phyloP scores from a whole-genome alignment of 306 rosid species.

The Delonix regia region DNA sequence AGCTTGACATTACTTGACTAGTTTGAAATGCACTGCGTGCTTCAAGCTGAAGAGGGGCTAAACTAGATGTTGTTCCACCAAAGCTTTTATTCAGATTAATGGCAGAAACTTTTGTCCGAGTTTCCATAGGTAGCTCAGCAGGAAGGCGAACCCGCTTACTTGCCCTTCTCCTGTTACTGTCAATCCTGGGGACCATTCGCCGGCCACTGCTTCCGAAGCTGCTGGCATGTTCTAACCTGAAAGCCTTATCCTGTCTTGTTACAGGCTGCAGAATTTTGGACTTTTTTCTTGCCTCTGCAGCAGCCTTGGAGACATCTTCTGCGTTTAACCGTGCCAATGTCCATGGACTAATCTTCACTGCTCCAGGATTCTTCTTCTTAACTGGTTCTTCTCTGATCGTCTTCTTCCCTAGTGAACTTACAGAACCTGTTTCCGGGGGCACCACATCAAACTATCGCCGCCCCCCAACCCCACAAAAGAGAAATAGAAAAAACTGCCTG shows the following conservation, averaged over 20 bases:
- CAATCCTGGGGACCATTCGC: slow-evolving; percentile 59
- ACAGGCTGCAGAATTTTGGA: slow-evolving; percentile 92
- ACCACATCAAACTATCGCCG: slow-evolving; percentile 77
- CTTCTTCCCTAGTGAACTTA: slow-evolving; percentile 77
- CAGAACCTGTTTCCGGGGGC: slow-evolving; percentile 88
- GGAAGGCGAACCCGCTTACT: slow-evolving; percentile 74
- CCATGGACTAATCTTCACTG: slow-evolving; percentile 96
- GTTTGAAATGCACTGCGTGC: slow-evolving; percentile 77
- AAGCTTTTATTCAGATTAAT: slow-evolving; percentile 51
- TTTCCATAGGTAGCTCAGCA: slow-evolving; percentile 66
- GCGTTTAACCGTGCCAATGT: slow-evolving; percentile 85
- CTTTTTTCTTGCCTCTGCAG: slow-evolving; percentile 90
- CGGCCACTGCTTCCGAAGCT: slow-evolving; percentile 71
- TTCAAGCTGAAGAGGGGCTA: slow-evolving; percentile 85
- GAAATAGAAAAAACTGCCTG: not conserved
- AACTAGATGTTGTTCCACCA: slow-evolving; percentile 53
- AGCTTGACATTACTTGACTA: slow-evolving; percentile 62
- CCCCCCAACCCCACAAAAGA: slow-evolving; percentile 18
- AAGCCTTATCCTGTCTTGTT: slow-evolving; percentile 51
- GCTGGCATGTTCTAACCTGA: slow-evolving; percentile 51
- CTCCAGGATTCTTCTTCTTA: slow-evolving; percentile 72
- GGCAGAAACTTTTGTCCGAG: slow-evolving; percentile 51
- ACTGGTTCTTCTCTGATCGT: slow-evolving; percentile 52
- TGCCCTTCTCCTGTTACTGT: slow-evolving; percentile 60
- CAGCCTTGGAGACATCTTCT: slow-evolving; percentile 90